These are phyloP conservation scores for Aurifilum marmelostoma DNA, from an alignment of 2,329 filamentous ascomycete species.

Conservation along the genomic window DNA sequence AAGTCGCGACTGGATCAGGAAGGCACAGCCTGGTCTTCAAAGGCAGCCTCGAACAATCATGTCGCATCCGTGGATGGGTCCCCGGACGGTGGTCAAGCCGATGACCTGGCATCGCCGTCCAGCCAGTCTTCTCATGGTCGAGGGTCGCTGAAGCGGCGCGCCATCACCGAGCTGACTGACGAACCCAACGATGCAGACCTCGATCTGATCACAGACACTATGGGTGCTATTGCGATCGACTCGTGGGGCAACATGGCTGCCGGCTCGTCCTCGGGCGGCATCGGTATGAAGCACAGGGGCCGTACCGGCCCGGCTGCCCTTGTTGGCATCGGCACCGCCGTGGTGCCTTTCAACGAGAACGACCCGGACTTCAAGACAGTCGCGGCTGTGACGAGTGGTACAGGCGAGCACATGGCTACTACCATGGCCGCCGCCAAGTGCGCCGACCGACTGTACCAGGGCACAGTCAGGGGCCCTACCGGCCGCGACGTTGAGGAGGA, in stretches of 20 bases:
- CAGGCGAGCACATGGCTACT: conserved; percentile 96
- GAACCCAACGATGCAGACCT: conserved; percentile 38
- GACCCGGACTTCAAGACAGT: conserved; percentile 73
- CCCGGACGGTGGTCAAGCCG: background rate
- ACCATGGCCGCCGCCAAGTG: conserved; percentile 88
- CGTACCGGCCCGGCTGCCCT: conserved; percentile 90
- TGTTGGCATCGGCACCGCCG: conserved; percentile 86
- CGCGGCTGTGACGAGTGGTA: conserved; percentile 88
- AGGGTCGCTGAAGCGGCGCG: conserved; percentile 1
- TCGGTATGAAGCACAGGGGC: conserved; percentile 96
- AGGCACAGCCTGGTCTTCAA: background rate
- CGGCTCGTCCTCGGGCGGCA: conserved; percentile 93
- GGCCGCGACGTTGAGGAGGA: conserved; percentile 68
- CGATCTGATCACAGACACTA: conserved; percentile 82
- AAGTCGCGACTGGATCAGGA: background rate
- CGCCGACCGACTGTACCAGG: conserved; percentile 80
- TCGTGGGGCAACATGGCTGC: conserved; percentile 85
- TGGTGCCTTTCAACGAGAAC: conserved; percentile 74
- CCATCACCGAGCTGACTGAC: conserved; percentile 24
- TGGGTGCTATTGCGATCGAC: conserved; percentile 94
- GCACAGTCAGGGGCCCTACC: conserved; percentile 60
- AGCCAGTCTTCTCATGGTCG: background rate
- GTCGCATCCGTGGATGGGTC: conserved; percentile 2
- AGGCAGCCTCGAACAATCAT: background rate
- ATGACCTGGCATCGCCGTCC: background rate